Evolutionary conservation across 2,329 filamentous ascomycete genomes (phyloP), one percentile per base, ranked within the genome.

Genomic region (Aspergillus amoenus): DNA sequence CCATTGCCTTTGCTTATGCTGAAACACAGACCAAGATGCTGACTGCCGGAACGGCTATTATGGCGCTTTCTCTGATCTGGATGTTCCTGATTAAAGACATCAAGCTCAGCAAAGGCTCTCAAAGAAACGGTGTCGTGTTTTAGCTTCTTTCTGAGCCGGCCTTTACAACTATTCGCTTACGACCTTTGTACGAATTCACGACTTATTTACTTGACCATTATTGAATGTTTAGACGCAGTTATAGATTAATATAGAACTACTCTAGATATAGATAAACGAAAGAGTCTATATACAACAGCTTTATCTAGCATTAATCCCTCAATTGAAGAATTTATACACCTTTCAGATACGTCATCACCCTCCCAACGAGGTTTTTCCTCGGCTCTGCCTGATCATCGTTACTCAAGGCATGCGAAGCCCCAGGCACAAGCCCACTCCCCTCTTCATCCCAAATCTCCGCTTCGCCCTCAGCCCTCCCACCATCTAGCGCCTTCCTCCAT

Each of bases 1-100:
- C 80, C 0, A 88, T 90, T 59, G 81, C 84, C 45, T 71, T 73
- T 22, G 84, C 87, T 0, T 90, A 90, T 63, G 80, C 75, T 1
- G 78, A 82, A 46, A 76, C 81, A 0, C 82, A 84, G 69, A 72
- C 73, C 15, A 72, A 76, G 44, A 82, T 84, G 79, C 70, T 83
- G 50, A 78, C 83, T 49, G 78, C 79, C 1, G 82, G 80, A 43
- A 70, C 74, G 30, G 77, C 67, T 37, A 70, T 80, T 9, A 75
- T 80, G 69, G 68, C 68, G 11, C 62, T 82, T 13, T 71, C 71
- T 2, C 69, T 83, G 21, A 58, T 77, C 3, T 80, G 75, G 64
- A 65, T 77, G 3, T 66, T 81, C 17, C 68, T 82, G 67, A 78
- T 83, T 53, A 75, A 69, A 62, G 78, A 84, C 61, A 76, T 82